phyloP scores from a whole-genome alignment of 345 rosid species.

The Aegle marmelos region DNA sequence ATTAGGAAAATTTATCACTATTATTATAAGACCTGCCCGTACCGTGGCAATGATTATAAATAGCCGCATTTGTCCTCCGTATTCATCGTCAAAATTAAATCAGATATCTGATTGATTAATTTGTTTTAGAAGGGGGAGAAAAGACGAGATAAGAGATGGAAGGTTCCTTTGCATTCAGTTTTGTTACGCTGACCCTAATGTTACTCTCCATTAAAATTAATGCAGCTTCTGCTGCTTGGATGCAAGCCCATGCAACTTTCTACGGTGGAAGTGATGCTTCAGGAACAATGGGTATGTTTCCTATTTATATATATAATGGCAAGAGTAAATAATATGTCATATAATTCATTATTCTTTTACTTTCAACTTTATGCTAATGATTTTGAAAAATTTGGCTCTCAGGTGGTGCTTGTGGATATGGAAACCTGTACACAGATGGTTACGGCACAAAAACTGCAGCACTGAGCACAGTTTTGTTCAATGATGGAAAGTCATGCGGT shows the following conservation, averaged over 20 bases:
- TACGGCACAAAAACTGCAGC: slow-evolving; percentile 68
- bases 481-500: slow-evolving; percentile 57
- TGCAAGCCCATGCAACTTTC: slow-evolving; percentile 56
- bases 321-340: background rate
- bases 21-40: background rate
- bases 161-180: slow-evolving; percentile 13
- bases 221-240: slow-evolving; percentile 46
- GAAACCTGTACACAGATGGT: slow-evolving; percentile 61
- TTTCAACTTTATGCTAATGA: slow-evolving; percentile 10
- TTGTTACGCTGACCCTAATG: slow-evolving; percentile 25
- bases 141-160: slow-evolving; percentile 23
- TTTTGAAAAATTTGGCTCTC: background rate
- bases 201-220: slow-evolving; percentile 19
- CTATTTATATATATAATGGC: too few species aligned
- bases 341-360: background rate
- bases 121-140: background rate
- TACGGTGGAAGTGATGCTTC: slow-evolving; percentile 65
- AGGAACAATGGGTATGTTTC: slow-evolving; percentile 51
- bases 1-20: background rate
- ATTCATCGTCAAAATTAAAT: slow-evolving; percentile 13
- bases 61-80: slow-evolving; percentile 18
- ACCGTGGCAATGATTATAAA: slow-evolving; percentile 31
- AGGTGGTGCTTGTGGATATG: slow-evolving; percentile 92
- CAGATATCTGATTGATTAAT: background rate
- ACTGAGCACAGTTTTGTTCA: slow-evolving; percentile 65